A percentile compares a stretch with the other conserved stretches of the same genome.
Evolutionary conservation across 23 red algal species (phyloP).

Genomic region (Gracilaria domingensis): DNA sequence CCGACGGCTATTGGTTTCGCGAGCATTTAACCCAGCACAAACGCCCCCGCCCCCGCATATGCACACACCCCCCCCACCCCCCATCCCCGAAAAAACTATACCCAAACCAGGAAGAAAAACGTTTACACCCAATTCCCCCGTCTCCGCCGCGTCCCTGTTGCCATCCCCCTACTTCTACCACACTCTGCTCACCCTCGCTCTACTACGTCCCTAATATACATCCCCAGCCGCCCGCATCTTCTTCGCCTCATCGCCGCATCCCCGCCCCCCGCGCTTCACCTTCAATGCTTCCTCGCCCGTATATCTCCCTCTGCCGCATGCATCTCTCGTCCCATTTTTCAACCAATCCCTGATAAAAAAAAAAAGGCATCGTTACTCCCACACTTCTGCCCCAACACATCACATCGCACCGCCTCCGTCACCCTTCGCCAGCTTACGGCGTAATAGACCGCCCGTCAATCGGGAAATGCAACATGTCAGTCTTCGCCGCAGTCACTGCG

Average conservation of each 20-base stretch:
- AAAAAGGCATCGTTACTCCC: not conserved
- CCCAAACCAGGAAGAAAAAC: not conserved
- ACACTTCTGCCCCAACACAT: not conserved
- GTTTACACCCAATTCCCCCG: not conserved
- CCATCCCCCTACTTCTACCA: no score
- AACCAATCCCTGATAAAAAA: not conserved
- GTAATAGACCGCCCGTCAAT: not conserved
- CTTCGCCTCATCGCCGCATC: not conserved
- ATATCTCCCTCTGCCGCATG: not conserved
- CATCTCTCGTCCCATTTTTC: not conserved
- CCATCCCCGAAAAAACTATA: not conserved
- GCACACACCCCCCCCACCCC: not conserved
- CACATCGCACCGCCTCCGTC: not conserved
- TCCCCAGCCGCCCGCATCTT: not conserved
- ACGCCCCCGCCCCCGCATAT: not conserved
- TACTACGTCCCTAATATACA: no score
- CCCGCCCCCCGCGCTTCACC: no score
- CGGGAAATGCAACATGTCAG: conserved; percentile 22
- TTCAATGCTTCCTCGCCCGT: no score
- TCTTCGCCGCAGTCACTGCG: conserved; percentile 57
- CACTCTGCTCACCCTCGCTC: no score
- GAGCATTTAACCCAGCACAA: not conserved
- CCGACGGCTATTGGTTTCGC: not conserved
- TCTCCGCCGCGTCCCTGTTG: no score
- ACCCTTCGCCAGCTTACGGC: conserved; percentile 17